These are phyloP conservation scores for Colletotrichum sojae DNA, from an alignment of 2,329 filamentous ascomycete species.

Conservation along the genomic window DNA sequence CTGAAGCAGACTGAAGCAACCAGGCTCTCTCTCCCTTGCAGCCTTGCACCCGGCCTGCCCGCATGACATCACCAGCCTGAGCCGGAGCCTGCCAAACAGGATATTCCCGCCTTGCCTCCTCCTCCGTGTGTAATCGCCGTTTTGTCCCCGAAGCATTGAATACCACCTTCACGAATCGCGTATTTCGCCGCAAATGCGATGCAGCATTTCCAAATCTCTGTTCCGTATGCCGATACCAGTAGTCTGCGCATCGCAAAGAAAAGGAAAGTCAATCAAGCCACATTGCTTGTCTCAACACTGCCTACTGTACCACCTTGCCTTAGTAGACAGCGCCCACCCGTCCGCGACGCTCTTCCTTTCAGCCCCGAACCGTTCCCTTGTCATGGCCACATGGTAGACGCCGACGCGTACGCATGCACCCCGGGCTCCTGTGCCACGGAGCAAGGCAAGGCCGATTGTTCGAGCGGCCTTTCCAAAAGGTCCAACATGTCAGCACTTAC, in stretches of 20 bases:
- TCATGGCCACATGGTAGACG: too few species aligned
- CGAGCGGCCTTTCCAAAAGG: background rate
- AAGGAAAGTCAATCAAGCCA: too few species aligned
- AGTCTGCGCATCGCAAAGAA: background rate
- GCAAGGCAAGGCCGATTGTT: background rate
- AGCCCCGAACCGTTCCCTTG: too few species aligned
- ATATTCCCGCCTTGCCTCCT: conserved; percentile 11
- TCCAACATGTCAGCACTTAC: background rate
- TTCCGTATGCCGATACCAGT: background rate
- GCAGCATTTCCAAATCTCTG: background rate
- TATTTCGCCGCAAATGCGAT: background rate
- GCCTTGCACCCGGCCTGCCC: conserved; percentile 4
- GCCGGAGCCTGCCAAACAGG: conserved; percentile 7
- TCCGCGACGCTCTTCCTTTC: too few species aligned
- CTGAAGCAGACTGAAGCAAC: conserved; percentile 30
- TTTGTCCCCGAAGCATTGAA: background rate
- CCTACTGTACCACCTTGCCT: too few species aligned
- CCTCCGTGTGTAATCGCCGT: background rate
- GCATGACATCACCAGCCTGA: conserved; percentile 26
- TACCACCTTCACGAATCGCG: conserved; percentile 15
- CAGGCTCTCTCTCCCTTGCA: background rate
- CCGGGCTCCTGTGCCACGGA: too few species aligned
- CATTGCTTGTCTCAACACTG: too few species aligned
- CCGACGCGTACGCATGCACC: too few species aligned
- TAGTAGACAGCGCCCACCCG: too few species aligned